Evolutionary conservation across 2,329 filamentous ascomycete species (phyloP).

Genomic region (Pseudocercospora macadamiae): DNA sequence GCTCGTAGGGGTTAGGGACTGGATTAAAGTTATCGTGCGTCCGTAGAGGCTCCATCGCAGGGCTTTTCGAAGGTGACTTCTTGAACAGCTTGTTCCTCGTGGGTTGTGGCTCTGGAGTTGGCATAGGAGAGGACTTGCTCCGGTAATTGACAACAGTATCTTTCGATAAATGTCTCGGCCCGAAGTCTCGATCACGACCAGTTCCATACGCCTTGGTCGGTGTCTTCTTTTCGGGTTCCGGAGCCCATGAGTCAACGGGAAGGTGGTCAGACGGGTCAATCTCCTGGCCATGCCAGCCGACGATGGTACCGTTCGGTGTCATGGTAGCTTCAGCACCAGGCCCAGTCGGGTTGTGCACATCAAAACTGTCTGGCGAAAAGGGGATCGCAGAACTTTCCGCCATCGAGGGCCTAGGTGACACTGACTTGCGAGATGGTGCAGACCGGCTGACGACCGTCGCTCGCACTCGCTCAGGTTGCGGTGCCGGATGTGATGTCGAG

Average conservation of each 20-base stretch:
- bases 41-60: conserved; percentile 27
- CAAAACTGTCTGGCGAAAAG: conserved; percentile 76
- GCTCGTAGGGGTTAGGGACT: conserved; percentile 53
- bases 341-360: conserved; percentile 66
- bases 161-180: conserved; percentile 35
- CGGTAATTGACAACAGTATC: conserved; percentile 40
- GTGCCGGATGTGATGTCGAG: conserved; percentile 32
- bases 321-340: conserved; percentile 11
- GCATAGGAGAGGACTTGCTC: conserved; percentile 39
- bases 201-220: conserved; percentile 40
- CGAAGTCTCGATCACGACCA: conserved; percentile 39
- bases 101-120: conserved; percentile 38
- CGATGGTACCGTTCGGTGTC: conserved; percentile 64
- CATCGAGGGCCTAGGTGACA: conserved; percentile 67
- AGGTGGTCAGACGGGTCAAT: conserved; percentile 81
- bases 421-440: conserved; percentile 66
- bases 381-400: conserved; percentile 62
- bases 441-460: conserved; percentile 5
- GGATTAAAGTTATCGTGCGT: conserved; percentile 48
- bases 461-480: conserved; percentile 1
- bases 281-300: conserved; percentile 74
- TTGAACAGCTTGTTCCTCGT: conserved; percentile 67
- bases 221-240: conserved; percentile 68
- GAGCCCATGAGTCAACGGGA: conserved; percentile 75
- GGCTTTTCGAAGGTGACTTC: conserved; percentile 44